Evolutionary conservation across 768 basidiomycete genomes (phyloP), one percentile per base, ranked within the genome.

Genomic region (Amanita muscaria): DNA sequence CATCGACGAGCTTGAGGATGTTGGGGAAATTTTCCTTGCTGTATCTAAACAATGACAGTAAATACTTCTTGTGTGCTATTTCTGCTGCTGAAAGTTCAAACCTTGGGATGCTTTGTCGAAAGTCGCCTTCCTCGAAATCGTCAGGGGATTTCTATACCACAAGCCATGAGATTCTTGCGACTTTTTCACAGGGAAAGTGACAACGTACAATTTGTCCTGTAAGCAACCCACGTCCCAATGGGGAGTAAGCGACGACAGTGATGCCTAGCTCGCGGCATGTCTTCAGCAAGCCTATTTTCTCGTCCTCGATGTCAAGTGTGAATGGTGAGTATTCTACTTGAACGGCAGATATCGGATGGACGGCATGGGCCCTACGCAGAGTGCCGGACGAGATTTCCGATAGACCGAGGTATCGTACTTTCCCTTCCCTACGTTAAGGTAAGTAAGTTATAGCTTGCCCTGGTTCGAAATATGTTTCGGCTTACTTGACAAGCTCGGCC

Each of bases 251-350:
- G 15, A 77, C 63, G 37, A 74, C 60, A 2, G 64, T 55, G 14
- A 73, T 58, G 3, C 72, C 71, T 9, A 72, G 58, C 51, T 74
- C 69, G 16, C 66, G 49, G 4, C 65, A 64, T n/a, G n/a, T n/a
- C n/a, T n/a, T n/a, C n/a, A n/a, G n/a, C n/a, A n/a, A n/a, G n/a
- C n/a, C n/a, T n/a, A 0, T 69, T 62, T 67, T 58, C 24, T 56
- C 55, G 49, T 66, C 57, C 50, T 74, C 72, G 36, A 73, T 64
- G 41, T 70, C 65, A 18, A 73, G 62, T 9, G 60, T 60, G 49
- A 72, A 67, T 0, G 69, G 66, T 1, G 66, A 68, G 47, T 64
- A 73, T 51, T 72, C 72, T 40, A 71, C 61, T 47, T 74, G n/a
- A n/a, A n/a, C n/a, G n/a, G n/a, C n/a, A n/a, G n/a, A n/a, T n/a